These are phyloP conservation scores for Raffaelea deltoideospora DNA, from an alignment of 2,329 filamentous ascomycete genomes.

Conservation along the genomic window DNA sequence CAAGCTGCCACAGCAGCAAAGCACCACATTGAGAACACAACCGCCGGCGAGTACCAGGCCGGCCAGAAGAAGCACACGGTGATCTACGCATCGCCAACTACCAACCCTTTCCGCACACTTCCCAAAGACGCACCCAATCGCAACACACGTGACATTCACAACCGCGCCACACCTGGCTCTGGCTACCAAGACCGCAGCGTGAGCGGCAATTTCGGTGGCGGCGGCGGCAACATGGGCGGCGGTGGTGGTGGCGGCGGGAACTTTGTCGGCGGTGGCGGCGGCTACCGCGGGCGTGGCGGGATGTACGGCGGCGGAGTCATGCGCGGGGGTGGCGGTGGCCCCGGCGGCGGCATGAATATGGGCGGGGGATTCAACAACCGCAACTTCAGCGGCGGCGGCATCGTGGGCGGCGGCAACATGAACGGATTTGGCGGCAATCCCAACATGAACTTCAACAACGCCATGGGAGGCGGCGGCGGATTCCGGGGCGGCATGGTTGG, in stretches of 20 bases:
- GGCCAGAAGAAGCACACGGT: conserved; percentile 57
- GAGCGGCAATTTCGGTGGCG: conserved; percentile 31
- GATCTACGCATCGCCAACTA: conserved; percentile 58
- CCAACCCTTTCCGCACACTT: conserved; percentile 80
- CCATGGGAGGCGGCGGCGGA: conserved; percentile 34
- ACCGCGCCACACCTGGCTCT: conserved; percentile 30
- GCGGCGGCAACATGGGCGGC: conserved; percentile 24
- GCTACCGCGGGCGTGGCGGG: conserved; percentile 8
- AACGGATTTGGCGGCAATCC: conserved; percentile 17
- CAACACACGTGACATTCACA: conserved; percentile 46
- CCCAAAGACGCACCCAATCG: conserved; percentile 75
- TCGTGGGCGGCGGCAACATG: conserved; percentile 31
- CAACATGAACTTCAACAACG: conserved; percentile 17
- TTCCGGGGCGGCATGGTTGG: conserved; percentile 37
- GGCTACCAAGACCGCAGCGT: conserved; percentile 32
- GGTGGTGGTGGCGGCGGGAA: conserved; percentile 19
- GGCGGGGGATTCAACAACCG: conserved; percentile 19
- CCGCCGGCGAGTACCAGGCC: conserved; percentile 32
- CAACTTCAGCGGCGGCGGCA: conserved; percentile 28
- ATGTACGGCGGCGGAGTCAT: conserved; percentile 19
- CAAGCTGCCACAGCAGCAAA: conserved; percentile 80
- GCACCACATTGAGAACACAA: conserved; percentile 56
- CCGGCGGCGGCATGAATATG: conserved; percentile 19
- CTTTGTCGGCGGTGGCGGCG: conserved; percentile 11
- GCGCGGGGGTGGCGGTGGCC: conserved; percentile 12